Evolutionary conservation across 305 asterid species (phyloP).

Genomic region (Fraxinus greggii): DNA sequence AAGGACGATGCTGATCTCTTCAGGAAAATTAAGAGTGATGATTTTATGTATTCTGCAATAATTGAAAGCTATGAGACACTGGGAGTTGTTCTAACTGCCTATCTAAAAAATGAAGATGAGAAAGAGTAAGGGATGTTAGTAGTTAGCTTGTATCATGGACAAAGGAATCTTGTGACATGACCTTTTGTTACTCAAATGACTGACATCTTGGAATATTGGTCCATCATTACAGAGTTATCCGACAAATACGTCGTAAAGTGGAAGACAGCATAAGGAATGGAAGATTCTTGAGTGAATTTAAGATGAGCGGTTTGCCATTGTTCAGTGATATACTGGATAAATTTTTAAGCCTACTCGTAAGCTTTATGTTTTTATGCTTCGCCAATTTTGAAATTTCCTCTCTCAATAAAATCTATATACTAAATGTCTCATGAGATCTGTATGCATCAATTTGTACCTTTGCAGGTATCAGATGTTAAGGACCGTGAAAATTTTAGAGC

Average conservation of each 20-base stretch:
- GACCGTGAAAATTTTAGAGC: constrained; percentile 48
- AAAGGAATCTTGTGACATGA: neutral
- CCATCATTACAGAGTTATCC: constrained; percentile 54
- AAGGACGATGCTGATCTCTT: constrained; percentile 83
- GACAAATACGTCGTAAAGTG: constrained; percentile 58
- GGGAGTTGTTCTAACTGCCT: constrained; percentile 55
- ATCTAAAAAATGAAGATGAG: constrained; percentile 61
- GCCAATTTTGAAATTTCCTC: constrained; percentile 14
- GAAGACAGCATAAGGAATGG: constrained; percentile 52
- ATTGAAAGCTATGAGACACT: constrained; percentile 89
- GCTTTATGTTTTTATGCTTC: constrained; percentile 24
- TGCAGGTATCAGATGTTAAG: constrained; percentile 57
- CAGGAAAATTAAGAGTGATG: constrained; percentile 79
- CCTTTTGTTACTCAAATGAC: constrained; percentile 4
- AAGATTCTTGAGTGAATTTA: constrained; percentile 61
- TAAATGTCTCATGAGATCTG: constrained; percentile 19
- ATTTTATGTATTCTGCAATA: constrained; percentile 83
- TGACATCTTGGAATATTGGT: constrained; percentile 19
- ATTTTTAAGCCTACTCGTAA: constrained; percentile 66
- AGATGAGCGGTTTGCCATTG: constrained; percentile 70
- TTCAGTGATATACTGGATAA: constrained; percentile 76
- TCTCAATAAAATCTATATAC: constrained; percentile 20
- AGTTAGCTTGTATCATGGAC: constrained; percentile 23
- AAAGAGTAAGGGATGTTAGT: constrained; percentile 50
- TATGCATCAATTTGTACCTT: constrained; percentile 13